Percentiles rank a stretch among this genome's conserved stretches.
These are phyloP conservation scores for Trametes punicea DNA, from an alignment of 768 basidiomycete species.

Conservation along the genomic window DNA sequence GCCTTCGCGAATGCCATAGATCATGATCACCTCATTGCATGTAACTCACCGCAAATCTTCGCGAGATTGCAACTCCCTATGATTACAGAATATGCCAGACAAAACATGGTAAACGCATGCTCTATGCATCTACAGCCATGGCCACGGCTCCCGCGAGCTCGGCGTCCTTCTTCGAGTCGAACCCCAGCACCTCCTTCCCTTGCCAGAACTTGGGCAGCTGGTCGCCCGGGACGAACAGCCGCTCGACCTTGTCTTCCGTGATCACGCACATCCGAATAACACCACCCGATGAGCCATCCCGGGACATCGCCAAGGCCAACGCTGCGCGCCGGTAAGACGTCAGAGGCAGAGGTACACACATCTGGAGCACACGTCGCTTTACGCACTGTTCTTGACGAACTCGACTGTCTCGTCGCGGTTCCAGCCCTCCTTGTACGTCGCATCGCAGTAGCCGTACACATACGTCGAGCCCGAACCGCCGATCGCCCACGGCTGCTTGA, in stretches of 20 bases:
- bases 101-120: constrained; percentile 7
- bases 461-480: constrained; percentile 98
- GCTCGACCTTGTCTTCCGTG: constrained; percentile 87
- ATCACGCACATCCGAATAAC: constrained; percentile 97
- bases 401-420: constrained; percentile 83
- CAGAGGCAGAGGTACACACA: background rate
- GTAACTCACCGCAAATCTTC: background rate
- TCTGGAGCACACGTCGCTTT: too few relatives aligned
- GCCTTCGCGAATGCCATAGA: background rate
- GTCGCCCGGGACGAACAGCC: constrained; percentile 89
- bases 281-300: constrained; percentile 97
- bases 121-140: constrained; percentile 43
- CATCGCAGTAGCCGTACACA: constrained; percentile 98
- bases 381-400: constrained; percentile 94
- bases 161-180: constrained; percentile 22
- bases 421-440: constrained; percentile 95
- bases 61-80: constrained; percentile 6
- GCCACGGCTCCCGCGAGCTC: constrained; percentile 32
- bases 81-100: constrained; percentile 14
- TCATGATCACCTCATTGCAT: background rate
- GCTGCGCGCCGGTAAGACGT: constrained; percentile 44
- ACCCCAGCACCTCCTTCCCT: constrained; percentile 67
- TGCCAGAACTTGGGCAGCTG: constrained; percentile 90
- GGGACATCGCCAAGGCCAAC: constrained; percentile 90
- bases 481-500: constrained; percentile 98